Base-by-base conservation (phyloP, 2,329 filamentous ascomycete species). In the Colletotrichum paranaense region DNA sequence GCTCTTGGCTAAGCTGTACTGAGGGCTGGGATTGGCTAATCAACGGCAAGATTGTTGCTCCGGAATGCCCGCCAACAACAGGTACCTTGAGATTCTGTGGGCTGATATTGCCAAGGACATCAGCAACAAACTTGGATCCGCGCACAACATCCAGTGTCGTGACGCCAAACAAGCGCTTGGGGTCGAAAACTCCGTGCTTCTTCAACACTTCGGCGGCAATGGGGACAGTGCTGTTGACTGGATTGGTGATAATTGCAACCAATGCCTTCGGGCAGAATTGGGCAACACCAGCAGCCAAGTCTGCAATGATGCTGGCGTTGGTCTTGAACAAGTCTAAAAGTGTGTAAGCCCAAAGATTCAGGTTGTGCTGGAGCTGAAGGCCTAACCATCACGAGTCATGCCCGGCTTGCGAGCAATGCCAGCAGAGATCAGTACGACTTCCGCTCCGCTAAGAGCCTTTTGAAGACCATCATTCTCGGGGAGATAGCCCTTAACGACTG, bases 381-480 rank as follows among this genome's bases (percentile, higher is more conserved):
- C 3, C 57, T 53, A 1, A 56, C 64, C 65, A 46, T 94, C 93
- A 88, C 93, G 92, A 85, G 91, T 94, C 93, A 95, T 94, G 84
- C 93, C 93, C 80, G 93, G 93, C 87, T 94, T 93, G 84, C 93
- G 91, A 78, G 93, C 92, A 79, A 95, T 92, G 88, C 65, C 93
- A 78, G 93, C 93, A 77, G 93, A 92, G 80, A 95, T 94, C 80
- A 94, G 87, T 78, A 95, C 91, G 79, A 94, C 90, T 83, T 94
- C 92, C 77, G 92, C 86, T 79, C 88, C 92, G 81, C 89, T 88
- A 78, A 94, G 87, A 77, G 90, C 89, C 76, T 90, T 89, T 75
- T 86, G 86, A 73, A 94, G 88, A 77, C 91, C 91, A 67, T 88
- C 86, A 68, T 88, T 86, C 74, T 87, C 89, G 75, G 92, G 88